Evolutionary conservation across 768 basidiomycete genomes (phyloP).

Genomic region (Termitomyces sp.): DNA sequence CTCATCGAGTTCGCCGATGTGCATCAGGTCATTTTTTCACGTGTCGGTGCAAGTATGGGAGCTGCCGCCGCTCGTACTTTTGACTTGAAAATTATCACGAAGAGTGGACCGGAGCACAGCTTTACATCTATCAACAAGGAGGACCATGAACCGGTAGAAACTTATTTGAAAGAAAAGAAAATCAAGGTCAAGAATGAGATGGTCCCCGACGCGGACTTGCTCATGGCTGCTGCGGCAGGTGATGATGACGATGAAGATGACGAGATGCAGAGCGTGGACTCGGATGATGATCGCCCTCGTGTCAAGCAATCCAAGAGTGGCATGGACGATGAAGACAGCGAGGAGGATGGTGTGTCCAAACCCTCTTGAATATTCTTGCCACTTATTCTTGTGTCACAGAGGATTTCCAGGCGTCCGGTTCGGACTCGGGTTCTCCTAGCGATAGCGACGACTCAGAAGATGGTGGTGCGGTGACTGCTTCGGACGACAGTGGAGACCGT

Average conservation of each 20-base stretch:
- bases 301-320: conserved; percentile 41
- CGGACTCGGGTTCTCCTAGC: conserved; percentile 86
- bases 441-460: conserved; percentile 64
- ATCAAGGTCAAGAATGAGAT: conserved; percentile 95
- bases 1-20: conserved; percentile 89
- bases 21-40: conserved; percentile 87
- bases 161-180: conserved; percentile 87
- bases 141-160: conserved; percentile 82
- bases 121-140: conserved; percentile 96
- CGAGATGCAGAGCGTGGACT: conserved; percentile 79
- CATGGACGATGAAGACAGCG: conserved; percentile 74
- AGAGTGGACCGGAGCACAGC: conserved; percentile 77
- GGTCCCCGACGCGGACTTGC: conserved; percentile 79
- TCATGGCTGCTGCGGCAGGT: conserved; percentile 57
- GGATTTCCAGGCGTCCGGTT: conserved; percentile 84
- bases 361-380: not conserved
- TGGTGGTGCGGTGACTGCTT: conserved; percentile 74
- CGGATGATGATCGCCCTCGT: conserved; percentile 59
- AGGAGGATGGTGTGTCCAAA: conserved; percentile 52
- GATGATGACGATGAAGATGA: conserved; percentile 76
- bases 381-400: conserved; percentile 38
- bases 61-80: conserved; percentile 87
- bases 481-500: conserved; percentile 79
- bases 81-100: conserved; percentile 86
- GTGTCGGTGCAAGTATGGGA: conserved; percentile 82